Evolutionary conservation across 495 filamentous ascomycete genomes (phyloP), one percentile per base, ranked within the genome.

Genomic region (Aspergillus saccharolyticus): DNA sequence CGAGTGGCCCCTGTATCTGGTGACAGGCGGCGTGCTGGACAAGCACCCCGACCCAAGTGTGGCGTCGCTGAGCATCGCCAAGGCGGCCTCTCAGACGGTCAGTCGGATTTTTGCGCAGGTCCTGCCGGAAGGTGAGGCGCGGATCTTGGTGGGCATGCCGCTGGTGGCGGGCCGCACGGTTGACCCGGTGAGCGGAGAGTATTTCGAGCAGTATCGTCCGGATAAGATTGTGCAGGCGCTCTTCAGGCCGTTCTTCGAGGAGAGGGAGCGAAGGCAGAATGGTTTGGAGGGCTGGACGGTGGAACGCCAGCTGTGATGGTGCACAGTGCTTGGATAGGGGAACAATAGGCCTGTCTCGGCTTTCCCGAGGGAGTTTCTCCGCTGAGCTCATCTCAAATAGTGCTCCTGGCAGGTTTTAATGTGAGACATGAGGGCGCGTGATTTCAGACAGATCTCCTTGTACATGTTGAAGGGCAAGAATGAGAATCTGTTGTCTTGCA

Each of bases 1-100:
- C 22, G 59, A 61, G 19, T 53, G 44, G 49, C 59, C 59, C 7
- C 15, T 61, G 17, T 61, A 57, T n/a, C 59, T 61, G 0, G 54
- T 61, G 8, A 61, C 54, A 16, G 54, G 59, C 16, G 59, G 54
- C 1, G 7, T 58, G 8, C 44, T 53, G 8, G 51, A 53, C 20
- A 53, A 53, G 19, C 10, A 53, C 12, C 51, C 51, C 3, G 39
- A 20, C 8, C 30, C 30, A 3, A 12, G 8, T 17, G 3, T 53
- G 16, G 51, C 51, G 15, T 43, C 51, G 1, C 17, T 53, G 8
- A 19, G 16, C 17, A 19, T 24, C 19, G 49, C 21, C 2, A 58
- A 58, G 49, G 49, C 56, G 8, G 56, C 56, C 33, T 58, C 56
- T 9, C 56, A 58, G 42, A 53, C 56, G 1, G 15, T 58, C 5